Base-by-base conservation (phyloP, 148 eudicot genomes). In the Fagopyrum esculentum region DNA sequence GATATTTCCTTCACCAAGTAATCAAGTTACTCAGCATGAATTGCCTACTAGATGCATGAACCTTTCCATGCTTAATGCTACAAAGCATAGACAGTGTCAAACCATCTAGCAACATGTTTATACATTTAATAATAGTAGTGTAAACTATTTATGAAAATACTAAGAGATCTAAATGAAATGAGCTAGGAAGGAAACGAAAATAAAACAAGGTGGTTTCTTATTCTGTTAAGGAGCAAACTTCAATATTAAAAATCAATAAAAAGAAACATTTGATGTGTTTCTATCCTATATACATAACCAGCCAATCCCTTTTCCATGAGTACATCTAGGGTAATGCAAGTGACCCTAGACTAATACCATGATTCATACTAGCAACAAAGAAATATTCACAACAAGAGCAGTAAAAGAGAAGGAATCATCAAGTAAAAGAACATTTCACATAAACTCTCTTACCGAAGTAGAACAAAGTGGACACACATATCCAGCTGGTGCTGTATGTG, bases 401-500 rank as follows among this genome's bases (percentile, higher is more conserved):
- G 46, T 22, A 17, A 30, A 71, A 52, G 60, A 49, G 54, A 75
- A 9, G 13, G 35, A 30, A 59, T 22, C 66, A 63, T 44, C 54
- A n/a, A 44, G 16, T 15, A 74, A 26, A 15, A n/a, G 13, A 3
- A 5, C 22, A 19, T 29, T 40, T 66, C 16, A 66, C 26, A 68
- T 15, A 74, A 75, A 45, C 22, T 59, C 69, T 73, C 88, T 80
- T 86, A 95, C 99, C 81, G 97, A 80, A 78, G 87, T 83, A 45
- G 97, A 86, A 83, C 99, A 95, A 44, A 87, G 83, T 60, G 98
- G 98, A 80, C 99, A 95, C 35, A 78, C 84, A 81, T 89, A 95
- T 76, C 99, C 99, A 79, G 99, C 97, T 35, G 99, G 99, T 71
- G 94, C 97, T 56, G 99, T 95, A 73, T 92, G 91, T 9, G 91